A percentile compares a stretch with the other conserved stretches of the same genome.
Evolutionary conservation across 306 rosid species (phyloP).

Genomic region (Rosa chinensis): DNA sequence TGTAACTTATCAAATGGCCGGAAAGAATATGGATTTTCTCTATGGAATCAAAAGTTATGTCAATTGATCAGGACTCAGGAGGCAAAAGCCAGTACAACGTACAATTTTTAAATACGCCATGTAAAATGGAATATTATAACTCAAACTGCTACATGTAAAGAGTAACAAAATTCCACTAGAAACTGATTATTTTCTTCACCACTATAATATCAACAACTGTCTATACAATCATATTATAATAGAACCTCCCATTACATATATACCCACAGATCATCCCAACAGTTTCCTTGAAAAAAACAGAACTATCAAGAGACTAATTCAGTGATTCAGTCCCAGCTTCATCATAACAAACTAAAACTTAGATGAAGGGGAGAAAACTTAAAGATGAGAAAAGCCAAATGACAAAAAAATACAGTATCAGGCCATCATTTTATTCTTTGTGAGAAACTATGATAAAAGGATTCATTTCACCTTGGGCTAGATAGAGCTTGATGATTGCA

Average conservation of each 20-base stretch:
- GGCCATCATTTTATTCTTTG: background rate
- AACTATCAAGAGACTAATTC: slow-evolving; percentile 11
- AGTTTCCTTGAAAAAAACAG: background rate
- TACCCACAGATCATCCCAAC: slow-evolving; percentile 4
- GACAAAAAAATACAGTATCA: background rate
- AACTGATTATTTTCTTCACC: background rate
- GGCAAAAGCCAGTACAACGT: background rate
- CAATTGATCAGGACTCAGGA: background rate
- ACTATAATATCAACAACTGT: background rate
- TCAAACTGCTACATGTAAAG: background rate
- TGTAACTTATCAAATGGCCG: too few species aligned
- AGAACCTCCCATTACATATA: too few species aligned
- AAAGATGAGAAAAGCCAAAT: background rate
- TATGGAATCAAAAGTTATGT: background rate
- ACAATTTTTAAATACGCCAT: background rate
- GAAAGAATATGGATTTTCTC: background rate
- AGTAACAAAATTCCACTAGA: background rate
- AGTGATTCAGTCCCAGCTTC: background rate
- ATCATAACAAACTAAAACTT: background rate
- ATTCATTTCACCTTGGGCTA: slow-evolving; percentile 7
- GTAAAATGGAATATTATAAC: background rate
- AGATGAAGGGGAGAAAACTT: background rate
- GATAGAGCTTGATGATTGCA: slow-evolving; percentile 16
- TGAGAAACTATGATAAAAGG: background rate
- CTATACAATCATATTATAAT: background rate